Percentiles rank a stretch among this genome's conserved stretches.
Conservation (phyloP, 768 basidiomycete genomes). For the Multifurca ochricompacta region DNA sequence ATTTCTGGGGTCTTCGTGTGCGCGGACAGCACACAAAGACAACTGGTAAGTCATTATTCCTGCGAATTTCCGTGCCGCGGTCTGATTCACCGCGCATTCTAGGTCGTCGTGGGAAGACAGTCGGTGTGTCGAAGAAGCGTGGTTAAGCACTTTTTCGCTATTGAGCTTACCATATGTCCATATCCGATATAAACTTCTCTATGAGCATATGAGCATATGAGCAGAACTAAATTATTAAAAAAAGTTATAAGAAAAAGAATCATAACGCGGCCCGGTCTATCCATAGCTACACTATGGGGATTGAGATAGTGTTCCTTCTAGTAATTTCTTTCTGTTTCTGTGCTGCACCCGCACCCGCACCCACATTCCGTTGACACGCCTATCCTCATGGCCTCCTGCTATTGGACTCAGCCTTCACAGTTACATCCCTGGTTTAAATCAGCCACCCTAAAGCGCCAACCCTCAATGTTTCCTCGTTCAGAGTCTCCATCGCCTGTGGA, state of each 20-base stretch:
- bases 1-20: slow-evolving; percentile 92
- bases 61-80: background rate
- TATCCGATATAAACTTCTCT: too few species aligned
- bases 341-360: too few species aligned
- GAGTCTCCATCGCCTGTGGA: slow-evolving; percentile 5
- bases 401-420: slow-evolving; percentile 29
- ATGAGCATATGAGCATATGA: too few species aligned
- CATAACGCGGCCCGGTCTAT: background rate
- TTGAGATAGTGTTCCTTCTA: too few species aligned
- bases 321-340: too few species aligned
- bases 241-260: too few species aligned
- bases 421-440: slow-evolving; percentile 40
- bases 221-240: too few species aligned
- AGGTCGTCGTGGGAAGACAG: slow-evolving; percentile 95
- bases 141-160: slow-evolving; percentile 32
- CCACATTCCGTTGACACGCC: too few species aligned
- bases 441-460: slow-evolving; percentile 36
- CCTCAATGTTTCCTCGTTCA: slow-evolving; percentile 4
- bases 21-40: slow-evolving; percentile 99
- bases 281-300: background rate
- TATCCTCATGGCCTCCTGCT: slow-evolving; percentile 27
- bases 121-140: slow-evolving; percentile 92
- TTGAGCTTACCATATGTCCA: too few species aligned
- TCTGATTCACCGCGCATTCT: slow-evolving; percentile 3
- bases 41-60: slow-evolving; percentile 53